Percentiles rank a stretch among this genome's conserved stretches.
Conservation (phyloP, 352 stramenopile genomes). For the Blastocystis hominis region DNA sequence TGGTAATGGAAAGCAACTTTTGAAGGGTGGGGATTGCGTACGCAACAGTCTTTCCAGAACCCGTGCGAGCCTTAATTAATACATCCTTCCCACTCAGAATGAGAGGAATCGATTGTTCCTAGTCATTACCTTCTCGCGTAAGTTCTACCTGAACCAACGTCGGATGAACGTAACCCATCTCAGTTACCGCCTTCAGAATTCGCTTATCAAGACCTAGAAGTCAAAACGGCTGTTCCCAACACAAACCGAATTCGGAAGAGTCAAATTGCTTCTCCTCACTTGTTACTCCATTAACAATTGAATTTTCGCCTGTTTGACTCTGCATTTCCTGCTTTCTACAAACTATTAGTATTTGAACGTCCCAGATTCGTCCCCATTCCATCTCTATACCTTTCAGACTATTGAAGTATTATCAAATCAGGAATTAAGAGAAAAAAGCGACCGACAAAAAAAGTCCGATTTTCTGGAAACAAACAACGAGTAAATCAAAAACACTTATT, state of each 20-base stretch:
- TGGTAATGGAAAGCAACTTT: constrained; percentile 69
- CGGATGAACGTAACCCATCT: constrained; percentile 77
- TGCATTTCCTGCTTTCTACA: not conserved
- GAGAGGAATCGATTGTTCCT: constrained; percentile 79
- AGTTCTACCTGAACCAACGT: constrained; percentile 70
- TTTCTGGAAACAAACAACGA: not conserved
- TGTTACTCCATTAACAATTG: constrained; percentile 22
- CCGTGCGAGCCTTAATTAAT: constrained; percentile 79
- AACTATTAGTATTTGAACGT: not conserved
- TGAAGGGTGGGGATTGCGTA: constrained; percentile 81
- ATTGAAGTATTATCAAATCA: not conserved
- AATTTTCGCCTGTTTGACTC: not conserved
- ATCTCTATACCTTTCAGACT: not conserved
- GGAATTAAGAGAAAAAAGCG: not conserved
- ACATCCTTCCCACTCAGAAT: constrained; percentile 82
- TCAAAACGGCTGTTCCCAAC: constrained; percentile 62
- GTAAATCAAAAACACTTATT: not conserved
- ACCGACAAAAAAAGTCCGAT: not conserved
- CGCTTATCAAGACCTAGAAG: constrained; percentile 74
- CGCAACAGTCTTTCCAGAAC: constrained; percentile 83
- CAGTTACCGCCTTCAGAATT: constrained; percentile 72
- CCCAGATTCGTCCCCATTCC: not conserved
- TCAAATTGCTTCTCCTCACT: constrained; percentile 54
- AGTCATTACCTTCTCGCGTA: not conserved
- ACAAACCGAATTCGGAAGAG: constrained; percentile 68